Evolutionary conservation across 768 basidiomycete genomes (phyloP).

Genomic region (Pulveroboletus sp.): DNA sequence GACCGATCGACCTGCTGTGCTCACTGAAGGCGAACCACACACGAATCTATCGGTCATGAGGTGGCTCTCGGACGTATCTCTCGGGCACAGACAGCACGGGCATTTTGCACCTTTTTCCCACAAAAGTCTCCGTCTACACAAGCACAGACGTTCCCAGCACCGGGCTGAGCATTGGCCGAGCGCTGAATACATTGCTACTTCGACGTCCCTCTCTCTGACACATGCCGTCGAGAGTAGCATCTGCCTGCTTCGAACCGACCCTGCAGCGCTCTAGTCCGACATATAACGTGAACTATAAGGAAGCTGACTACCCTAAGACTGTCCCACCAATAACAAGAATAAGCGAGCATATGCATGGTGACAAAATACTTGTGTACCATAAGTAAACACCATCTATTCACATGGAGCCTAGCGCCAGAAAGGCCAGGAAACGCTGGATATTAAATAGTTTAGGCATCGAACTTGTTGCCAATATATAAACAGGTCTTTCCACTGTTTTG

Average conservation of each 20-base stretch:
- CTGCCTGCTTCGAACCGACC: constrained; percentile 4
- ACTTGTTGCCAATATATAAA: constrained; percentile 22
- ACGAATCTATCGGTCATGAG: neutral
- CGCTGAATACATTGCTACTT: neutral
- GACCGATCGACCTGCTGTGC: neutral
- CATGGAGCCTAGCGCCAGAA: constrained; percentile 9
- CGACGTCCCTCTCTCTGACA: neutral
- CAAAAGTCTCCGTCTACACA: neutral
- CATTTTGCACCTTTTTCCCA: neutral
- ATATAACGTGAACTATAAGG: constrained; percentile 25
- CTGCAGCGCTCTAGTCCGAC: constrained; percentile 6
- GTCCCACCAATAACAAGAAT: constrained; percentile 9
- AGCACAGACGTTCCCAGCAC: neutral
- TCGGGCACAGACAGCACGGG: neutral
- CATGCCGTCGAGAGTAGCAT: neutral
- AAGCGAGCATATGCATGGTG: constrained; percentile 1
- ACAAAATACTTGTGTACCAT: constrained; percentile 8
- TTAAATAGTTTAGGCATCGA: constrained; percentile 20
- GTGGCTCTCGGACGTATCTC: neutral
- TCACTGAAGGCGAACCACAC: neutral
- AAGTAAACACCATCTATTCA: constrained; percentile 16
- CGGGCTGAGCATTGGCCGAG: neutral
- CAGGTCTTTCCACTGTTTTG: constrained; percentile 16
- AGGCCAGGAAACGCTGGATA: constrained; percentile 14
- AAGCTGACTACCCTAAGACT: constrained; percentile 12